phyloP scores from a whole-genome alignment of 192 early-diverging fungal species.

The Backusella tarrabulga region DNA sequence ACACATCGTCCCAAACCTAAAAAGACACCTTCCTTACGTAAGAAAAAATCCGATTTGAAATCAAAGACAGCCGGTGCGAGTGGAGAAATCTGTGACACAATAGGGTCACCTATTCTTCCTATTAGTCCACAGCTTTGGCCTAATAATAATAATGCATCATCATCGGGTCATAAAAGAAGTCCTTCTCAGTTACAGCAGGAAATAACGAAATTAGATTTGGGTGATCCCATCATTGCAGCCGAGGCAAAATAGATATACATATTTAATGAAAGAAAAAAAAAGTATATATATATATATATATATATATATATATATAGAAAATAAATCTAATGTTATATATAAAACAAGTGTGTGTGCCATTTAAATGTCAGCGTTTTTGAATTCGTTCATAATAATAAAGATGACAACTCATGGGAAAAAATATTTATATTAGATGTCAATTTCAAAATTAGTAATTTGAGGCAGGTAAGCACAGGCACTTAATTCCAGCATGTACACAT shows the following conservation, averaged over 20 bases:
- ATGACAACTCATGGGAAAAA: too few relatives aligned
- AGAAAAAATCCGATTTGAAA: not conserved
- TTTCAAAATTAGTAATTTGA: slow-evolving; percentile 82
- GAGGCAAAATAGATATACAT: not conserved
- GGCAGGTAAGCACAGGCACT: slow-evolving; percentile 85
- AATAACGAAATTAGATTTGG: not conserved
- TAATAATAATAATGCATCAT: not conserved
- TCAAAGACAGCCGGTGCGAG: slow-evolving; percentile 23
- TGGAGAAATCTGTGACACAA: slow-evolving; percentile 33
- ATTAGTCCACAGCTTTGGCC: slow-evolving; percentile 17
- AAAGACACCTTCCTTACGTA: not conserved
- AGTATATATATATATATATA: too few relatives aligned
- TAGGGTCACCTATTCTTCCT: slow-evolving; percentile 21
- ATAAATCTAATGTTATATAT: too few relatives aligned
- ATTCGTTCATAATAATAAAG: too few relatives aligned
- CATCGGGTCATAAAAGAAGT: not conserved
- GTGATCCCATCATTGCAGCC: not conserved
- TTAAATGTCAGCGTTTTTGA: too few relatives aligned
- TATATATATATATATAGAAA: too few relatives aligned
- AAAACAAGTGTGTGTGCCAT: too few relatives aligned
- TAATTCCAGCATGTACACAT: slow-evolving; percentile 79
- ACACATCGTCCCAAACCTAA: slow-evolving; percentile 84
- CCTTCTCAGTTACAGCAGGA: not conserved
- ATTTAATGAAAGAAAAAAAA: too few relatives aligned
- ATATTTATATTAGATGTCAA: slow-evolving; percentile 39